A percentile compares a stretch with the other conserved stretches of the same genome.
These are phyloP conservation scores for Fremontodendron californicum DNA, from an alignment of 345 rosid genomes.

Conservation along the genomic window DNA sequence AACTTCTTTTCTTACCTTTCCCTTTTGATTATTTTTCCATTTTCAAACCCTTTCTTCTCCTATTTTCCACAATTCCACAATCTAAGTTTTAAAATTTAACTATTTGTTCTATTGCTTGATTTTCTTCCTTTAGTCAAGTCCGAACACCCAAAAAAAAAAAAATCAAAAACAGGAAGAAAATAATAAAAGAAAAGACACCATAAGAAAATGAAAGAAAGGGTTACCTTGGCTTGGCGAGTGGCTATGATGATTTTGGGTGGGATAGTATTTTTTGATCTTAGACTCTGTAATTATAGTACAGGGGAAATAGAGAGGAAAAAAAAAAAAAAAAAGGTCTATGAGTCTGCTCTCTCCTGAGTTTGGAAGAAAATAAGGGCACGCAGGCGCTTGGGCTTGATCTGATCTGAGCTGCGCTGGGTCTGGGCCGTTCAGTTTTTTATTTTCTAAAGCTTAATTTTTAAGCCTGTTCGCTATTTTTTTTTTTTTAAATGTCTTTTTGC, in stretches of 20 bases:
- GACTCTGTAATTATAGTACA: background rate
- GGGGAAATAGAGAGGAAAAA: background rate
- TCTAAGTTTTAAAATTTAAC: background rate
- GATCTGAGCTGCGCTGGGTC: no score
- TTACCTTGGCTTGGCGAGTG: background rate
- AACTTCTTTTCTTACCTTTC: no score
- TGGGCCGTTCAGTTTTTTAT: no score
- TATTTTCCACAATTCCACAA: background rate
- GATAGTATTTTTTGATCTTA: background rate
- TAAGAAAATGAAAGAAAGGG: background rate
- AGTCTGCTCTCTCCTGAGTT: background rate
- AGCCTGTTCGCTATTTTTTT: no score
- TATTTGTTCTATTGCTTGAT: background rate
- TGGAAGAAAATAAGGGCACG: background rate
- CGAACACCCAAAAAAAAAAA: no score
- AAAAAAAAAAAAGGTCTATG: background rate
- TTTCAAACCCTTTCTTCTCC: background rate
- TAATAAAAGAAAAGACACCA: background rate
- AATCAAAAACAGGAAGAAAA: no score
- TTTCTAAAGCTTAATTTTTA: no score
- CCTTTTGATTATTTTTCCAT: background rate
- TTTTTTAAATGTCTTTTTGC: no score
- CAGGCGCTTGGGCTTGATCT: background rate
- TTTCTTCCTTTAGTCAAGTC: background rate
- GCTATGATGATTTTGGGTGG: background rate